Percentiles rank a stretch among this genome's conserved stretches.
Evolutionary conservation across 345 rosid species (phyloP).

Genomic region (Theobroma cacao): DNA sequence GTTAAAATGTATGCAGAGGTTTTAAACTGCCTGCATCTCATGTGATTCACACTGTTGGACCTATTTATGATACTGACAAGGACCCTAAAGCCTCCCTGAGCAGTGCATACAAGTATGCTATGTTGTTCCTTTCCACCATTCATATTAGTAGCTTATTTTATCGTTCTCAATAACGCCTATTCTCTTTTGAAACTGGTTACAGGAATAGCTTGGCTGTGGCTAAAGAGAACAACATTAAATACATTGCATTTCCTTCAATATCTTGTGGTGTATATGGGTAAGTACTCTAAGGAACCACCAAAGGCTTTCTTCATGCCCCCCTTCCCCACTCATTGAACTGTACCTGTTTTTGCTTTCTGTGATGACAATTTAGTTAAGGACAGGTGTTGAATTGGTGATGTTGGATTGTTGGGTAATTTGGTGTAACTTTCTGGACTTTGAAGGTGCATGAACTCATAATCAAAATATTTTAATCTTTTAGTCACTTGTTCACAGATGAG

Average conservation of each 20-base stretch:
- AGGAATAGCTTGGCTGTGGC: slow-evolving; percentile 78
- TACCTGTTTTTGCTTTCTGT: not conserved
- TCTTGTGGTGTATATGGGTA: slow-evolving; percentile 82
- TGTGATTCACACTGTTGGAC: slow-evolving; percentile 88
- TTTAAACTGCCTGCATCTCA: slow-evolving; percentile 70
- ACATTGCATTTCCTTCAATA: slow-evolving; percentile 84
- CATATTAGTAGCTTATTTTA: not conserved
- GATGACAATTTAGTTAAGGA: not conserved
- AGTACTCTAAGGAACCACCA: not conserved
- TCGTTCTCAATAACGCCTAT: not conserved
- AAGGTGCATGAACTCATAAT: not conserved
- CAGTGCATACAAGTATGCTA: slow-evolving; percentile 55
- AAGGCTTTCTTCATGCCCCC: not conserved
- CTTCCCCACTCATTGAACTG: too few relatives aligned
- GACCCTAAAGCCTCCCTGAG: slow-evolving; percentile 55
- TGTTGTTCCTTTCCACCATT: not conserved
- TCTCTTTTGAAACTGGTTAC: slow-evolving; percentile 27
- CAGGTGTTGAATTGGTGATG: not conserved
- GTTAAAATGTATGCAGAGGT: slow-evolving; percentile 55
- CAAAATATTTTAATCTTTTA: not conserved
- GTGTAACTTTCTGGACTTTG: not conserved
- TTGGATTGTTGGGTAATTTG: not conserved
- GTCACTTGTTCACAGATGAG: not conserved
- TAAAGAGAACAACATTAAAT: slow-evolving; percentile 66
- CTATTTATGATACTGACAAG: slow-evolving; percentile 49